These are phyloP conservation scores for Vaccinium vitisidaea DNA, from an alignment of 148 eudicot species.

Conservation along the genomic window DNA sequence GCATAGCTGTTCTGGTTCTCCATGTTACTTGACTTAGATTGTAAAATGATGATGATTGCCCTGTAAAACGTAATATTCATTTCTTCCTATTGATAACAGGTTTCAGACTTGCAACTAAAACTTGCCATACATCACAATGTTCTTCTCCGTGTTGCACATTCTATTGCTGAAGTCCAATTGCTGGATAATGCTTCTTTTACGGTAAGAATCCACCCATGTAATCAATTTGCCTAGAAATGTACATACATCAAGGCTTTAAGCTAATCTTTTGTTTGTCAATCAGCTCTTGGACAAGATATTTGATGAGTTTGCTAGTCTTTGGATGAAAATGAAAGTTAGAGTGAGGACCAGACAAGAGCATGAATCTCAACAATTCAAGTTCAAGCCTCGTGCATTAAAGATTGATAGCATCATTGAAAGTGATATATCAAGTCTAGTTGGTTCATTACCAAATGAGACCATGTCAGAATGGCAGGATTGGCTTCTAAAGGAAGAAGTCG, in stretches of 20 bases:
- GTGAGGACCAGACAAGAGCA: constrained; percentile 50
- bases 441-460: constrained; percentile 50
- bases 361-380: constrained; percentile 70
- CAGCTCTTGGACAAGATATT: constrained; percentile 69
- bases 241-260: neutral
- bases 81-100: constrained; percentile 31
- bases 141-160: constrained; percentile 55
- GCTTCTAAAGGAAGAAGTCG: constrained; percentile 45
- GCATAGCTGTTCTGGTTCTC: neutral
- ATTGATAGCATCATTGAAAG: constrained; percentile 64
- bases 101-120: constrained; percentile 48
- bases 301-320: constrained; percentile 56
- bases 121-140: constrained; percentile 55
- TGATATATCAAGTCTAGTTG: constrained; percentile 56
- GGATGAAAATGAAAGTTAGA: constrained; percentile 71
- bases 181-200: constrained; percentile 56
- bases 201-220: constrained; percentile 33
- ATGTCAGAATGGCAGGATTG: constrained; percentile 85
- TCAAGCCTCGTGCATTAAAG: constrained; percentile 77
- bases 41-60: neutral
- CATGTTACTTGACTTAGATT: neutral
- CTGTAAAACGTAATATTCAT: neutral
- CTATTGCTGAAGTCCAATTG: constrained; percentile 47
- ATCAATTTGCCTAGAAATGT: neutral
- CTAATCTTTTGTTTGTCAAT: constrained; percentile 16